Percentiles rank a stretch among this genome's conserved stretches.
These are phyloP conservation scores for Saccharomycopsis sp. DNA, from an alignment of 805 yeast genomes.

Conservation along the genomic window DNA sequence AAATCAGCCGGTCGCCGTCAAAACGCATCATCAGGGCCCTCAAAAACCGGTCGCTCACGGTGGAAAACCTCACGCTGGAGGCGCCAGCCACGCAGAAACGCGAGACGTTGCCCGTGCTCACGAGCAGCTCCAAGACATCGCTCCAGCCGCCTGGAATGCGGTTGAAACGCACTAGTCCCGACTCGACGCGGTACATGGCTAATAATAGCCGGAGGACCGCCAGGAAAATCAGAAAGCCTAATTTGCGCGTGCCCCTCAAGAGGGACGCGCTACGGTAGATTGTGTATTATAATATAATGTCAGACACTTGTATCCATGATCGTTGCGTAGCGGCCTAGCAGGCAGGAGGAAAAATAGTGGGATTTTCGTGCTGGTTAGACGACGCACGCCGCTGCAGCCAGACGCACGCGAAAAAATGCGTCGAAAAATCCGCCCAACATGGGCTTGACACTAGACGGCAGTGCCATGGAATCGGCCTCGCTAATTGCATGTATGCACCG, in stretches of 20 bases:
- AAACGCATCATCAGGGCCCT: slow-evolving; percentile 12
- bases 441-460: background rate
- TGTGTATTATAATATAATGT: background rate
- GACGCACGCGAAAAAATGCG: background rate
- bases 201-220: background rate
- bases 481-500: no score
- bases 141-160: background rate
- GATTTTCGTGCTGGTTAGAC: background rate
- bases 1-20: slow-evolving; percentile 15
- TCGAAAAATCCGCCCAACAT: background rate
- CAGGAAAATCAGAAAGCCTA: background rate
- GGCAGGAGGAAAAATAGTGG: background rate
- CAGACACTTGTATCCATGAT: background rate
- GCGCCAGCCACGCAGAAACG: background rate
- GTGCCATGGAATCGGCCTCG: no score
- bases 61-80: background rate
- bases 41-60: background rate
- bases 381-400: background rate
- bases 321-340: background rate
- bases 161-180: slow-evolving; percentile 1
- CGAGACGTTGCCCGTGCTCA: background rate
- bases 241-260: background rate
- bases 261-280: background rate
- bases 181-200: background rate
- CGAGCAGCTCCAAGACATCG: background rate